Conservation (phyloP, 176 grass and related monocot species). For the Pontederia paniculata region DNA sequence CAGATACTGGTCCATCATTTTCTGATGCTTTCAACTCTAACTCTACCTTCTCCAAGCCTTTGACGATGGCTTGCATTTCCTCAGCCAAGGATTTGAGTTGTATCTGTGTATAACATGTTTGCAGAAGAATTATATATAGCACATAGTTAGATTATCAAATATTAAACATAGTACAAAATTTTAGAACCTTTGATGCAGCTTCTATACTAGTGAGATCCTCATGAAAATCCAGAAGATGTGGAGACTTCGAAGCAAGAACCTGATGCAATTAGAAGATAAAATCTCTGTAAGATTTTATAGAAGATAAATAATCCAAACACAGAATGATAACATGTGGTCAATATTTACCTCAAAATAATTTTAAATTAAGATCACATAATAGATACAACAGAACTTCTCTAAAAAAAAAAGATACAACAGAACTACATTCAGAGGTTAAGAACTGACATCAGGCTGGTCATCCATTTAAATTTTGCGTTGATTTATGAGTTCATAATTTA, state of each 20-base stretch:
- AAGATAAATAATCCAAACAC: not conserved
- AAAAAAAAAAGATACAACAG: too few relatives aligned
- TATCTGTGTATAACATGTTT: slow-evolving; percentile 40
- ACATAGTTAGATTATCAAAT: slow-evolving; percentile 3
- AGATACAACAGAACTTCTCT: too few relatives aligned
- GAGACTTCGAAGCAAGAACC: slow-evolving; percentile 64
- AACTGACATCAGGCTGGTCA: too few relatives aligned
- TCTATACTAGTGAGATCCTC: slow-evolving; percentile 75
- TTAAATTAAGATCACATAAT: too few relatives aligned
- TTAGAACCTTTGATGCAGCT: slow-evolving; percentile 78
- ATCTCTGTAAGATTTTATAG: not conserved
- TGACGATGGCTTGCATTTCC: slow-evolving; percentile 98
- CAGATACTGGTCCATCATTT: slow-evolving; percentile 85
- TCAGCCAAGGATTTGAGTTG: slow-evolving; percentile 93
- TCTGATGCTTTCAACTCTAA: slow-evolving; percentile 72
- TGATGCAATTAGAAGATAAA: slow-evolving; percentile 3
- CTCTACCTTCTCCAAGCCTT: slow-evolving; percentile 79
- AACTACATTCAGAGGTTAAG: too few relatives aligned
- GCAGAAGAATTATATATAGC: slow-evolving; percentile 20
- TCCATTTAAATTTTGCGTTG: too few relatives aligned
- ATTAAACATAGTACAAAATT: slow-evolving; percentile 12
- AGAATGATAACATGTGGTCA: too few relatives aligned
- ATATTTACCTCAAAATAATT: too few relatives aligned
- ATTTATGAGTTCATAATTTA: too few relatives aligned
- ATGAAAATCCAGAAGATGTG: slow-evolving; percentile 77